Conservation (phyloP, 2,329 filamentous ascomycete species). For the Fusarium anthophilum region DNA sequence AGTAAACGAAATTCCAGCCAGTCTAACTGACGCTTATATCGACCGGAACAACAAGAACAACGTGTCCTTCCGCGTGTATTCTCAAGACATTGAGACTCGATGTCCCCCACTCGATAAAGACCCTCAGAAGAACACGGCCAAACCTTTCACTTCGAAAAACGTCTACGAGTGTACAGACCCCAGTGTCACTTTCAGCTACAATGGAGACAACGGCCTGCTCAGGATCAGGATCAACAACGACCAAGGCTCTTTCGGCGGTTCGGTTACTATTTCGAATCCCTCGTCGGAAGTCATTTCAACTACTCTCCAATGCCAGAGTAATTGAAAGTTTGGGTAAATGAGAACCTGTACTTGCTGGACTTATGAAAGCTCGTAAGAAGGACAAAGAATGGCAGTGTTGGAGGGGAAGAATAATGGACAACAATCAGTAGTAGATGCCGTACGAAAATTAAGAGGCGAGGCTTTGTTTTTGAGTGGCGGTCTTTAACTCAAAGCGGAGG, state of each 20-base stretch:
- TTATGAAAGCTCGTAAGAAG: too few relatives aligned
- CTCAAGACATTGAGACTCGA: not conserved
- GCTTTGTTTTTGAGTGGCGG: too few relatives aligned
- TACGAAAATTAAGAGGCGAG: too few relatives aligned
- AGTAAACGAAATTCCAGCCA: not conserved
- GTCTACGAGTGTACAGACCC: not conserved
- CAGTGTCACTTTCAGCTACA: not conserved
- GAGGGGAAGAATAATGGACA: not conserved
- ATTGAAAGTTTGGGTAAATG: not conserved
- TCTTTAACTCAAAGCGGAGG: too few relatives aligned
- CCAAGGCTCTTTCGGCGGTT: not conserved
- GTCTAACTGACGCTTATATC: not conserved
- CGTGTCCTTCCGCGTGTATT: not conserved
- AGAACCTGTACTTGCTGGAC: not conserved
- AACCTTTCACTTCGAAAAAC: not conserved
- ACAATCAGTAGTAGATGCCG: too few relatives aligned
- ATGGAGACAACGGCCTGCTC: not conserved
- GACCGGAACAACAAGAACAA: not conserved
- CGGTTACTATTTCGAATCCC: not conserved
- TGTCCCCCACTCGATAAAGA: not conserved
- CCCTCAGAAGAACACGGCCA: not conserved
- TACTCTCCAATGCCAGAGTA: not conserved
- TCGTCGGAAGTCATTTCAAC: not conserved
- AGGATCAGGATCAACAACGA: not conserved
- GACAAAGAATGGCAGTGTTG: not conserved